phyloP scores from a whole-genome alignment of 345 rosid genomes.

The Geranium brycei region DNA sequence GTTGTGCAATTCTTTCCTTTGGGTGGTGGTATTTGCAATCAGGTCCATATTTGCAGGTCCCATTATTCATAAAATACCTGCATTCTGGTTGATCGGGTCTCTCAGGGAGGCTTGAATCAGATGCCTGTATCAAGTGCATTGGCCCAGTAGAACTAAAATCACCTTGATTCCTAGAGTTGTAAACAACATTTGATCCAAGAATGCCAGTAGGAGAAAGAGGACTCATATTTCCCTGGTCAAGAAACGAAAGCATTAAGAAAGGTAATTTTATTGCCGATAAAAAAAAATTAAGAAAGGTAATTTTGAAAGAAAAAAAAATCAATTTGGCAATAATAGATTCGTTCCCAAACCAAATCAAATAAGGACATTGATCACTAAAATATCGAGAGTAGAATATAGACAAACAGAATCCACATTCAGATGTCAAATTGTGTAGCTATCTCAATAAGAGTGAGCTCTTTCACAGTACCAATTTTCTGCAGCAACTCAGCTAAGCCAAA shows the following conservation, averaged over 20 bases:
- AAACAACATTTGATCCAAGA: slow-evolving; percentile 33
- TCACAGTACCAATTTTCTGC: too few relatives aligned
- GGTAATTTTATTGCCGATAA: too few relatives aligned
- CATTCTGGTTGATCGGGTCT: slow-evolving; percentile 70
- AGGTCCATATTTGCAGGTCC: slow-evolving; percentile 68
- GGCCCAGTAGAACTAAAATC: slow-evolving; percentile 43
- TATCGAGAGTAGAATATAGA: too few relatives aligned
- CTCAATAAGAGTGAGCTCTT: background rate
- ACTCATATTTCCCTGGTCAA: slow-evolving; percentile 32
- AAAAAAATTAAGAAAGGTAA: background rate
- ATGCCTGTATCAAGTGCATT: slow-evolving; percentile 19
- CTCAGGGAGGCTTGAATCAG: slow-evolving; percentile 33
- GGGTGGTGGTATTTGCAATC: slow-evolving; percentile 84
- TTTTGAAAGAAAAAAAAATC: background rate
- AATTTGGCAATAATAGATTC: background rate
- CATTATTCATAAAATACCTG: slow-evolving; percentile 56
- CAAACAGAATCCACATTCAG: background rate
- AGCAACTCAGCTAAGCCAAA: too few relatives aligned
- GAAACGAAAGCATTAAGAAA: background rate
- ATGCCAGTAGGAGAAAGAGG: slow-evolving; percentile 24
- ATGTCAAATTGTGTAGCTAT: background rate
- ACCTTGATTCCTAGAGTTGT: slow-evolving; percentile 29
- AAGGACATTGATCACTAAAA: too few relatives aligned
- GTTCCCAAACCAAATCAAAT: background rate
- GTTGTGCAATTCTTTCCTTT: slow-evolving; percentile 44